Base-by-base conservation (phyloP, 106 monocot genomes). In the Gastrodia elata region DNA sequence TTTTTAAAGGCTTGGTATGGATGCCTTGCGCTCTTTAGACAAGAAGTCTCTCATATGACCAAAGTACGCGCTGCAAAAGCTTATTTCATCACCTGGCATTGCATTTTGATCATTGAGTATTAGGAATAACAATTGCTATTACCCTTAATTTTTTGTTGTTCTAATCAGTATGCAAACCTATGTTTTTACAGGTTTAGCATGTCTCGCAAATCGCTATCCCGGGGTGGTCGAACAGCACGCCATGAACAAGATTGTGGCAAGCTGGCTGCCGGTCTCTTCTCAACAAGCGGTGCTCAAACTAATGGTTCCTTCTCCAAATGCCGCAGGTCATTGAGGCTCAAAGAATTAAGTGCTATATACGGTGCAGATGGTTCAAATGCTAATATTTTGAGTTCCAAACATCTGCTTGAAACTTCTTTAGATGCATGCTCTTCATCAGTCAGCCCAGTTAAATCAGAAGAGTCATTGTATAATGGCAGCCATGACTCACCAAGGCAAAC, bases 291-390 rank as follows among this genome's bases (percentile, higher is more conserved):
- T 56, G 40, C 9, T 39, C 48, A 27, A 38, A 5, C 38, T 56
- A 37, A 49, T 48, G 67, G 10, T 16, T 67, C 34, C 42, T 20
- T 4, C 4, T 10, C 41, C 9, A 70, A 39, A 38, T 24, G 16
- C 6, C 39, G 83, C 37, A 61, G 75, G 56, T 83, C 83, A 16
- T 34, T 10, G 43, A 78, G 83, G 65, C 65, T 79, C 18, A 71
- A 67, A 75, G 65, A 8, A 36, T 5, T 71, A 9, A 39, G 35
- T 72, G 74, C 34, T 9, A 20, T 79, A 55, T 75, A 64, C 49
- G 24, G 64, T 35, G 32, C 64, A 67, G 67, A 75, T 35, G 32
- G 15, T 39, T 68, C 27, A 14, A 35, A 68, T 25, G 22, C 25
- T 38, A 37, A 15, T 6, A 14, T 26, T 32, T 24, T 38, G 41